Percentiles rank a stretch among this genome's conserved stretches.
Evolutionary conservation across 495 filamentous ascomycete genomes (phyloP).

Genomic region (Penicillium cataractarum): DNA sequence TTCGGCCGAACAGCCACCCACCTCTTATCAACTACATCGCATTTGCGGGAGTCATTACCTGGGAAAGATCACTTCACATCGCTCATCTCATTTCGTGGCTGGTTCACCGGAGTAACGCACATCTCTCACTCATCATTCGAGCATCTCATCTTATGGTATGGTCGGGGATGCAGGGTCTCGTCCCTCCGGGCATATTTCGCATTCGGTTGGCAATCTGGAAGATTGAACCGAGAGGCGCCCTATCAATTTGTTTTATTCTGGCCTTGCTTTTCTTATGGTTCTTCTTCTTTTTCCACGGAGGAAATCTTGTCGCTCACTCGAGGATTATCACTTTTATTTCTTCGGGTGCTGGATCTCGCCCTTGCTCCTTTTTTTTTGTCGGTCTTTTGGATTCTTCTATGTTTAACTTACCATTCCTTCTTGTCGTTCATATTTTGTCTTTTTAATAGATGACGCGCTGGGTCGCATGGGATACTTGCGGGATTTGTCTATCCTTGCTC

Average conservation of each 20-base stretch:
- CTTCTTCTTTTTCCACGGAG: background rate
- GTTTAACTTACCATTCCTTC: background rate
- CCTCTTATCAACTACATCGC: constrained; percentile 18
- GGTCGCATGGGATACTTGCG: constrained; percentile 15
- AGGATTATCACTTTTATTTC: background rate
- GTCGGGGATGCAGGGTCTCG: constrained; percentile 13
- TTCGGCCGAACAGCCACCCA: constrained; percentile 18
- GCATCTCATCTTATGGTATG: constrained; percentile 21
- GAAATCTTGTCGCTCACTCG: constrained; percentile 5
- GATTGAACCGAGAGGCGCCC: constrained; percentile 9
- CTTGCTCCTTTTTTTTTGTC: constrained; percentile 6
- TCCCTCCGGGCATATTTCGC: constrained; percentile 13
- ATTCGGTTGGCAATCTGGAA: constrained; percentile 11
- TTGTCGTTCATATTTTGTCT: background rate
- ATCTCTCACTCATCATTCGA: constrained; percentile 18
- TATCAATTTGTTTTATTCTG: constrained; percentile 12
- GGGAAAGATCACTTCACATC: constrained; percentile 18
- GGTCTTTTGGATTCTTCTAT: constrained; percentile 10
- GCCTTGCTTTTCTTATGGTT: no score
- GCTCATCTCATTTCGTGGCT: constrained; percentile 23
- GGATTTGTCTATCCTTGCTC: constrained; percentile 6
- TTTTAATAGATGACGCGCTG: constrained; percentile 29
- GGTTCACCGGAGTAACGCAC: constrained; percentile 29
- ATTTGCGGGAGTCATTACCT: constrained; percentile 35
- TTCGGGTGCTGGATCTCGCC: constrained; percentile 17